Evolutionary conservation across 2,329 filamentous ascomycete genomes (phyloP).

Genomic region (Aureobasidium sp.): DNA sequence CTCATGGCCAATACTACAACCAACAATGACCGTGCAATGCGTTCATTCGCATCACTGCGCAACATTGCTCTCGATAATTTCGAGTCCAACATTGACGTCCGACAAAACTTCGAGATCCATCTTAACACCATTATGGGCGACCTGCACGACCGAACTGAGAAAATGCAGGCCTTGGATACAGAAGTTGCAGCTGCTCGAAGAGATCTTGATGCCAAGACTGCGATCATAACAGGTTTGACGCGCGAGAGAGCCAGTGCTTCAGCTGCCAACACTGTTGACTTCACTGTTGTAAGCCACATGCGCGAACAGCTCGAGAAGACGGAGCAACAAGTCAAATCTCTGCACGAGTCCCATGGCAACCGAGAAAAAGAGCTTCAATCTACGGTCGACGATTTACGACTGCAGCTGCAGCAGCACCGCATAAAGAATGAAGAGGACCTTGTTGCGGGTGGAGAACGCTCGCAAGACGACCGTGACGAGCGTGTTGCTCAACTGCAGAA

Average conservation of each 20-base stretch:
- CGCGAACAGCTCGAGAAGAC: slow-evolving; percentile 82
- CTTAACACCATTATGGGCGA: slow-evolving; percentile 90
- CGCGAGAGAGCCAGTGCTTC: slow-evolving; percentile 88
- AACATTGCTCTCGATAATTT: slow-evolving; percentile 85
- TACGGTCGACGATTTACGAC: slow-evolving; percentile 63
- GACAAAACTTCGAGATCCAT: slow-evolving; percentile 90
- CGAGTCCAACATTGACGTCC: slow-evolving; percentile 69
- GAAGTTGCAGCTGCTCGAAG: slow-evolving; percentile 78
- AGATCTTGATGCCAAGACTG: slow-evolving; percentile 96
- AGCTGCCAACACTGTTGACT: slow-evolving; percentile 72
- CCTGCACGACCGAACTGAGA: slow-evolving; percentile 75
- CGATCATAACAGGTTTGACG: slow-evolving; percentile 88
- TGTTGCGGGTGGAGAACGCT: slow-evolving; percentile 19
- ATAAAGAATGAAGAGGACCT: slow-evolving; percentile 19
- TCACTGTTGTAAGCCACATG: slow-evolving; percentile 80
- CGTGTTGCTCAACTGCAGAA: slow-evolving; percentile 60
- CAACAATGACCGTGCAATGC: slow-evolving; percentile 75
- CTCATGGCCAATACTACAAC: slow-evolving; percentile 34
- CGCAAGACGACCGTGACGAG: slow-evolving; percentile 39
- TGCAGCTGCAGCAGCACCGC: slow-evolving; percentile 39
- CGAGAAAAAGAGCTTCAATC: slow-evolving; percentile 68
- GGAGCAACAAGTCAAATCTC: slow-evolving; percentile 65
- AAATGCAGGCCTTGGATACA: slow-evolving; percentile 81
- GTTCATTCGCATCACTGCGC: slow-evolving; percentile 81
- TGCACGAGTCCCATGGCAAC: slow-evolving; percentile 64